Evolutionary conservation across 1,284 basidiomycete genomes (phyloP).

Genomic region (Quambalaria eucalypti): DNA sequence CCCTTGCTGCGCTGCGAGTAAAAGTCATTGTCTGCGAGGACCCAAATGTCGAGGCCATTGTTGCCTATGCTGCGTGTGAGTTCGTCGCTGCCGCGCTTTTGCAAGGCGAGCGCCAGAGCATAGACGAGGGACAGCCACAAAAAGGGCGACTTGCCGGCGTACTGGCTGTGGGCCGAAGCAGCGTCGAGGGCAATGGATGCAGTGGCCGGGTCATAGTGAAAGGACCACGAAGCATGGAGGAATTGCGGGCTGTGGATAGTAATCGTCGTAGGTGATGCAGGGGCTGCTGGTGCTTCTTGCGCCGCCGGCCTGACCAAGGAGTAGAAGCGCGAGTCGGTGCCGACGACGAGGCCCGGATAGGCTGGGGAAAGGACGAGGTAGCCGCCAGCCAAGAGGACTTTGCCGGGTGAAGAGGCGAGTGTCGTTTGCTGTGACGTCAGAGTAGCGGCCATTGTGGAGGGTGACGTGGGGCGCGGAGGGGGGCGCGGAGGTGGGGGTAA

Average conservation of each 20-base stretch:
- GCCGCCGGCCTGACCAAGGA: slow-evolving; percentile 50
- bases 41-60: slow-evolving; percentile 62
- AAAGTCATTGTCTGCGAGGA: slow-evolving; percentile 92
- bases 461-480: too few species aligned
- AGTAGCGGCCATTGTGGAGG: too few species aligned
- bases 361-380: slow-evolving; percentile 45
- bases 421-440: slow-evolving; percentile 28
- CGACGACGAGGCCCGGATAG: slow-evolving; percentile 48
- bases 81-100: slow-evolving; percentile 46
- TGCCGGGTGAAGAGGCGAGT: slow-evolving; percentile 82
- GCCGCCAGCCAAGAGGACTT: slow-evolving; percentile 63
- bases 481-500: too few species aligned
- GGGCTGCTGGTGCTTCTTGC: background rate
- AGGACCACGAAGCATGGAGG: slow-evolving; percentile 66
- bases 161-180: background rate
- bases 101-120: slow-evolving; percentile 56
- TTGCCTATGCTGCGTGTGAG: slow-evolving; percentile 5
- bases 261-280: slow-evolving; percentile 48
- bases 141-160: slow-evolving; percentile 68
- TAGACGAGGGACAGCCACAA: slow-evolving; percentile 76
- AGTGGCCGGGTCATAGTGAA: slow-evolving; percentile 48
- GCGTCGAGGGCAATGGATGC: background rate
- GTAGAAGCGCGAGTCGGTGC: slow-evolving; percentile 89
- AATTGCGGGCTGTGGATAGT: slow-evolving; percentile 87
- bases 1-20: slow-evolving; percentile 79